Conservation (phyloP, 495 filamentous ascomycete species). For the Bacidia gigantensis region DNA sequence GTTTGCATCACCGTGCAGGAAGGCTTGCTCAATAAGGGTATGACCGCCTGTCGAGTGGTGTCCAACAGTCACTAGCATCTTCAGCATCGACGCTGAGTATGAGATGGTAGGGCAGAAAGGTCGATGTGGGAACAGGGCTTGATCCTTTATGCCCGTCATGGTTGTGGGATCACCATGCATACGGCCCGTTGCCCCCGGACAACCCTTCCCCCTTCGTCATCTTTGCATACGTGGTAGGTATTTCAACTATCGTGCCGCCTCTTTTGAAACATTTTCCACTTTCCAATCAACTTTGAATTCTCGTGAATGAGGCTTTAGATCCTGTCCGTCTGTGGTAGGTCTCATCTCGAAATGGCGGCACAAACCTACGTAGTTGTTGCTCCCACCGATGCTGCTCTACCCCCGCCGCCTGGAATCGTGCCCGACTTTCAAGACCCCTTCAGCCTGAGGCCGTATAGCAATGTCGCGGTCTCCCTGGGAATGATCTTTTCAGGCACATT, state of each 20-base stretch:
- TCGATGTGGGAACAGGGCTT: no score
- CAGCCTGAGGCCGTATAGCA: constrained; percentile 5
- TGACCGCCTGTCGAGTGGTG: no score
- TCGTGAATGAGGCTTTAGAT: background rate
- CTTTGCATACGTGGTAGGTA: background rate
- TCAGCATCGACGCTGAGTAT: no score
- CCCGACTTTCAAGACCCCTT: constrained; percentile 11
- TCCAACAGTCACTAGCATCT: no score
- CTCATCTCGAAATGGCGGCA: no score
- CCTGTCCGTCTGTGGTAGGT: no score
- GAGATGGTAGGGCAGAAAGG: no score
- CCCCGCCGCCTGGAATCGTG: constrained; percentile 9
- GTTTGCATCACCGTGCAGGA: no score
- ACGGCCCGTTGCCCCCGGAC: background rate
- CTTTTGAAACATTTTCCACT: background rate
- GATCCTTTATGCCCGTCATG: no score
- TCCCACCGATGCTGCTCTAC: constrained; percentile 4
- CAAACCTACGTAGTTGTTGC: background rate
- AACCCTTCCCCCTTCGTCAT: background rate
- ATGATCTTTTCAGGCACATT: background rate
- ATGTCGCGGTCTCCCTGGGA: constrained; percentile 3
- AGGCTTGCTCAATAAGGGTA: no score
- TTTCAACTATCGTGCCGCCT: background rate
- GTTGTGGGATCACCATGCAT: background rate
- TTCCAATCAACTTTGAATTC: background rate